Evolutionary conservation across 805 yeast species (phyloP).

Genomic region (Kluyveromyces dobzhanskii): DNA sequence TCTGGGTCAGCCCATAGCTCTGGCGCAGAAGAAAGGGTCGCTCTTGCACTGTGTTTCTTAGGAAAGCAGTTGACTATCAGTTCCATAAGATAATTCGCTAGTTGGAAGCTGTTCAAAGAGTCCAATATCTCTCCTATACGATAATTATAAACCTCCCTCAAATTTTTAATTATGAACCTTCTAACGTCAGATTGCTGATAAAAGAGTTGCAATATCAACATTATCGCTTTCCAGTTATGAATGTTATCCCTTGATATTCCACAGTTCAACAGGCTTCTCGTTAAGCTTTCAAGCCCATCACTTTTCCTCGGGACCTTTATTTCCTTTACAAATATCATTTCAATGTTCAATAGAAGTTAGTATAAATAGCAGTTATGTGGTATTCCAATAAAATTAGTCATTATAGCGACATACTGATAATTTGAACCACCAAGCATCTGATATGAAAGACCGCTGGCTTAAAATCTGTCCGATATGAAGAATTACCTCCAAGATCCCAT

Average conservation of each 20-base stretch:
- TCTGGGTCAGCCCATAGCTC: conserved; percentile 12
- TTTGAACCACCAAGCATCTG: conserved; percentile 4
- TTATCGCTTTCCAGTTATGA: conserved; percentile 17
- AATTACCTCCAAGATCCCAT: conserved; percentile 1
- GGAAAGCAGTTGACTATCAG: conserved; percentile 16
- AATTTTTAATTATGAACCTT: conserved; percentile 8
- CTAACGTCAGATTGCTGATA: conserved; percentile 9
- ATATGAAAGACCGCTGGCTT: conserved; percentile 1
- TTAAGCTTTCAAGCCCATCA: conserved; percentile 5
- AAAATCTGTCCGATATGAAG: conserved; percentile 1
- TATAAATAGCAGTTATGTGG: no score
- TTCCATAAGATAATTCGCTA: conserved; percentile 13
- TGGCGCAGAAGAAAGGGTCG: conserved; percentile 11
- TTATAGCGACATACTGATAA: neutral
- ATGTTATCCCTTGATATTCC: conserved; percentile 9
- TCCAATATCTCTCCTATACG: conserved; percentile 13
- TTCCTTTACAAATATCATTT: conserved; percentile 6
- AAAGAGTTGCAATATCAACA: conserved; percentile 10
- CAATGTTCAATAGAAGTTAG: no score
- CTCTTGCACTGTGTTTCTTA: conserved; percentile 7
- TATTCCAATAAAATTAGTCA: no score
- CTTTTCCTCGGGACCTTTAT: conserved; percentile 9
- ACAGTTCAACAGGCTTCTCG: conserved; percentile 9
- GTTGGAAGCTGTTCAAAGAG: conserved; percentile 13
- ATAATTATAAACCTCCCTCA: conserved; percentile 8